phyloP scores from a whole-genome alignment of 2,329 filamentous ascomycete species.

The Colletotrichum plurivorum region DNA sequence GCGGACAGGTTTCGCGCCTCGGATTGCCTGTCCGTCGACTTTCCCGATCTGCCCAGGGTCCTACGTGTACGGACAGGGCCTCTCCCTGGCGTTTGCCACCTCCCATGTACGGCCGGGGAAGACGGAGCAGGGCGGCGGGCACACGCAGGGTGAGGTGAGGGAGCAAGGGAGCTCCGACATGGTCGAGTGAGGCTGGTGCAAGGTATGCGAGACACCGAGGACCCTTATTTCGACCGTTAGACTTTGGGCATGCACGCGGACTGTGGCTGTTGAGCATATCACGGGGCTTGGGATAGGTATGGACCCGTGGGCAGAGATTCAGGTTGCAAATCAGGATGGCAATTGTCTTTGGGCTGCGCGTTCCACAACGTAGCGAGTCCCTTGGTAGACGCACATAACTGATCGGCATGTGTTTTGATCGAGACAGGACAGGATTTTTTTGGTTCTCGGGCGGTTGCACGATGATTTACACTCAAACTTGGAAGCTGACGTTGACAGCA shows the following conservation, averaged over 20 bases:
- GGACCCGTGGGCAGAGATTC: background rate
- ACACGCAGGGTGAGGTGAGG: background rate
- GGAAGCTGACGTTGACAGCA: slow-evolving; percentile 6
- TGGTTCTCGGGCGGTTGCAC: background rate
- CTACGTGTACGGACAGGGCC: background rate
- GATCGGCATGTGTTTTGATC: no score
- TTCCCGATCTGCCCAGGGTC: background rate
- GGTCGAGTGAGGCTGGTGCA: slow-evolving; percentile 2
- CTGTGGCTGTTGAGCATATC: background rate
- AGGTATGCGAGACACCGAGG: background rate
- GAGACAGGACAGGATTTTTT: no score
- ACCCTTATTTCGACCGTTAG: slow-evolving; percentile 14
- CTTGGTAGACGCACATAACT: background rate
- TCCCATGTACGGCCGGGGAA: background rate
- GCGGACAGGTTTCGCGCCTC: background rate
- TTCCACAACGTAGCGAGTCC: background rate
- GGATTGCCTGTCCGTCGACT: slow-evolving; percentile 9
- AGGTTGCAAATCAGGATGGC: background rate
- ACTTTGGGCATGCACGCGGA: slow-evolving; percentile 12
- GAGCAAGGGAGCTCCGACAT: background rate
- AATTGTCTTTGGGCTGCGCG: background rate
- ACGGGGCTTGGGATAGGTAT: background rate
- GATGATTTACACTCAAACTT: background rate
- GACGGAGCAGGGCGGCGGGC: background rate
- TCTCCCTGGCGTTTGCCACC: slow-evolving; percentile 1